Evolutionary conservation across 2,329 filamentous ascomycete genomes (phyloP), one percentile per base, ranked within the genome.

Genomic region (Penicillium sp.): DNA sequence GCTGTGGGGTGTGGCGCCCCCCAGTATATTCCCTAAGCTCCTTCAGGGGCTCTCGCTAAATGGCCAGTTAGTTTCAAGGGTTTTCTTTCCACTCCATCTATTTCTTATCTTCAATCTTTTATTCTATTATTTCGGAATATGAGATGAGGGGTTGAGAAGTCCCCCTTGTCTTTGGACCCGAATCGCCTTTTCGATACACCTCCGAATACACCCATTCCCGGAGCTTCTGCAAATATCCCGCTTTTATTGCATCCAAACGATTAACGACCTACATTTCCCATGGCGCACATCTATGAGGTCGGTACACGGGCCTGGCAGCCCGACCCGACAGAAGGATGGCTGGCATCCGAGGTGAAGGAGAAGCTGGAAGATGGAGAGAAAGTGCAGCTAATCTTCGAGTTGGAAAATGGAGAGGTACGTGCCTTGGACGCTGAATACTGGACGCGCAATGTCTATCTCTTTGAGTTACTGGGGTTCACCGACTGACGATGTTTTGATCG

Each of bases 251-350:
- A 53, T 38, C 46, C 40, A 36, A 11, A 55, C 35, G 35, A 42
- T 46, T 57, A 50, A 56, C 52, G 36, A 50, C 48, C 16, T 43
- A 45, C 28, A 42, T 33, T 26, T 10, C 28, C 41, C 77, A 96
- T 96, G 92, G 90, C 91, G 80, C 89, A 95, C 78, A 90, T 85
- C 74, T 97, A 95, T 80, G 92, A 97, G 82, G 86, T 97, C 72
- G 94, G 93, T 73, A 97, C 93, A 70, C 87, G 91, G 84, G 94
- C 92, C 73, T 99, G 94, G 94, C 94, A 97, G 84, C 92, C 94
- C 68, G 94, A 99, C 81, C 80, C 85, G 74, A 90, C 90, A 59
- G 93, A 99, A 78, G 94, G 94, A 78, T 99, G 94, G 93, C 86
- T 99, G 75, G 89, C 92, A 73, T 97, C 94, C 44, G 92, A 97